A percentile compares a stretch with the other conserved stretches of the same genome.
Evolutionary conservation across 345 rosid genomes (phyloP).

Genomic region (Rhizophora apiculata): DNA sequence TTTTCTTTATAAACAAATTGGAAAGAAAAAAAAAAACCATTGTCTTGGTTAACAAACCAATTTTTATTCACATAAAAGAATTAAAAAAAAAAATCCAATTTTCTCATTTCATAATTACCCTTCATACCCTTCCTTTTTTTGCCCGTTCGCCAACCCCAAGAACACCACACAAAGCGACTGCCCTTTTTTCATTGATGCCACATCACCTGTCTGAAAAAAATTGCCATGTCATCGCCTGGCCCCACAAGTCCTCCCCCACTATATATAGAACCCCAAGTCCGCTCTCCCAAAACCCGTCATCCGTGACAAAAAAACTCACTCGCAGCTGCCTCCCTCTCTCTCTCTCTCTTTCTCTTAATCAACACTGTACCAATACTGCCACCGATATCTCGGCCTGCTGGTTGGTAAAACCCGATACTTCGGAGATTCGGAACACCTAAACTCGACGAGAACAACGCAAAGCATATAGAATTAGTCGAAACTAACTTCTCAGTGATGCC

Average conservation of each 20-base stretch:
- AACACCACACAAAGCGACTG: no score
- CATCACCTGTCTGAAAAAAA: not conserved
- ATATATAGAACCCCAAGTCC: slow-evolving; percentile 1
- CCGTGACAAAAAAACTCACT: slow-evolving; percentile 5
- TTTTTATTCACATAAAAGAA: no score
- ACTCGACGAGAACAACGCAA: no score
- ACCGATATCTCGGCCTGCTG: slow-evolving; percentile 11
- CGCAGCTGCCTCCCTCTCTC: not conserved
- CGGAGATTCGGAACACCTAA: not conserved
- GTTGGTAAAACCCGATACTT: not conserved
- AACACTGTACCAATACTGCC: not conserved
- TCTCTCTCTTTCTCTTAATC: not conserved
- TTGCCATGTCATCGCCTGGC: slow-evolving; percentile 7
- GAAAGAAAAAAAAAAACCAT: no score
- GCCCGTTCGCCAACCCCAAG: no score
- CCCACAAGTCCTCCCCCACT: slow-evolving; percentile 2
- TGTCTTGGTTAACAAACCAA: no score
- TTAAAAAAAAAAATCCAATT: no score
- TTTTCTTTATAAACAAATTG: no score
- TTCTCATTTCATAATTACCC: no score
- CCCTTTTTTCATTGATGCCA: not conserved
- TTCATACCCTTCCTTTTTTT: no score
- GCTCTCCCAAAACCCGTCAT: not conserved
- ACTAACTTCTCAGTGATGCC: slow-evolving; percentile 2
- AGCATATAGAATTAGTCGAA: not conserved